Percentiles rank a stretch among this genome's conserved stretches.
phyloP scores from a whole-genome alignment of 179 eudicot species.

The Heliamphora pulchella region DNA sequence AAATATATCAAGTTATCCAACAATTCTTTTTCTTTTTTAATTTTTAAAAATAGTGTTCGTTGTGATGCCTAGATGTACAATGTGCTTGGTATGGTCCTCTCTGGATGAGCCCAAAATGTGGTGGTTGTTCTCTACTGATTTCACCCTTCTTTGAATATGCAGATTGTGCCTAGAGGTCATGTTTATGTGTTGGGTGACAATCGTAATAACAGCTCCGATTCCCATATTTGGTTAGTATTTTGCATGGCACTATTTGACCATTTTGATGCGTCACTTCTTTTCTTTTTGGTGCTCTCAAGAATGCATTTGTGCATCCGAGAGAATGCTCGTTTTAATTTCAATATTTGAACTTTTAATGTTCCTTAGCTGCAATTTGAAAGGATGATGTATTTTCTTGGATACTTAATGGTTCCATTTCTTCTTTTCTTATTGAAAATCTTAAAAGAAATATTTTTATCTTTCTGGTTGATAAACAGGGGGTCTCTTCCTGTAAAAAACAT shows the following conservation, averaged over 20 bases:
- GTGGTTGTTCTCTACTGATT: background rate
- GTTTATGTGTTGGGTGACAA: slow-evolving; percentile 15
- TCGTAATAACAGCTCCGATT: slow-evolving; percentile 11
- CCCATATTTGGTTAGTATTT: slow-evolving; percentile 10
- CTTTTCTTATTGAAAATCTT: background rate
- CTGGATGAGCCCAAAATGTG: background rate
- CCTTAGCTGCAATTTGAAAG: background rate
- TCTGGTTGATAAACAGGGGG: slow-evolving; percentile 7
- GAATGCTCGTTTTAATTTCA: background rate
- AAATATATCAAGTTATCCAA: no score
- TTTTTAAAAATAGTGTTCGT: no score
- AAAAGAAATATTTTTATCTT: background rate
- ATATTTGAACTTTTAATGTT: background rate
- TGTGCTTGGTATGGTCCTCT: background rate
- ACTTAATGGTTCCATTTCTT: background rate
- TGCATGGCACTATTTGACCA: background rate
- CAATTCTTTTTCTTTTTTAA: no score
- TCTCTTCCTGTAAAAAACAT: slow-evolving; percentile 9
- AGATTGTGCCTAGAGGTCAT: slow-evolving; percentile 14
- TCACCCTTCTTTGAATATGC: background rate
- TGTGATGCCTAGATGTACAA: no score
- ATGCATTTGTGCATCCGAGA: background rate
- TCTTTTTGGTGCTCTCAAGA: background rate
- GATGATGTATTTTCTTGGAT: background rate
- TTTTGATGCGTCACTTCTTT: background rate